These are phyloP conservation scores for Didymellaceae sp. DNA, from an alignment of 2,329 filamentous ascomycete genomes.

Conservation along the genomic window DNA sequence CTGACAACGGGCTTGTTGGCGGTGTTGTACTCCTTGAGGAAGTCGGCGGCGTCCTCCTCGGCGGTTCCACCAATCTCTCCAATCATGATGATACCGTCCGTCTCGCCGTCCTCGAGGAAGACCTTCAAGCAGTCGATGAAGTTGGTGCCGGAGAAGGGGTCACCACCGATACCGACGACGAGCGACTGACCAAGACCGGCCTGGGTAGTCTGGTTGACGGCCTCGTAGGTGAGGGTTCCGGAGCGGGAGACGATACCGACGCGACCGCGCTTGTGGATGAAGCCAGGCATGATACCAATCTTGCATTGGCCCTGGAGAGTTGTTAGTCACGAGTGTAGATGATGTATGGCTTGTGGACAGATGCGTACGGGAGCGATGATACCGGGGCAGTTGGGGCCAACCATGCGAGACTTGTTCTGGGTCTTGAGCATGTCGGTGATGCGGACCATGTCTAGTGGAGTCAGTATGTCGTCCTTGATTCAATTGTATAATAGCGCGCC, in stretches of 20 bases:
- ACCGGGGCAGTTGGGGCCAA: slow-evolving; percentile 97
- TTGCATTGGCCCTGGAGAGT: slow-evolving; percentile 86
- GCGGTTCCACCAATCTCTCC: slow-evolving; percentile 97
- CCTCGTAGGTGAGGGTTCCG: slow-evolving; percentile 98
- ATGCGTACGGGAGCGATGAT: slow-evolving; percentile 77
- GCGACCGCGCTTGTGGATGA: slow-evolving; percentile 99
- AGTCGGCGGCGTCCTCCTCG: slow-evolving; percentile 98
- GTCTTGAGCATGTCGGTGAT: slow-evolving; percentile 98
- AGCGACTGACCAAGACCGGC: slow-evolving; percentile 96
- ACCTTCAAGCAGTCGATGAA: slow-evolving; percentile 99
- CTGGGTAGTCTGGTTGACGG: slow-evolving; percentile 99
- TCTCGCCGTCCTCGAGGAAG: slow-evolving; percentile 94
- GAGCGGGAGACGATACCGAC: slow-evolving; percentile 98
- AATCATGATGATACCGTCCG: slow-evolving; percentile 99
- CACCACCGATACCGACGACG: slow-evolving; percentile 96
- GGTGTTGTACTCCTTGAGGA: slow-evolving; percentile 90
- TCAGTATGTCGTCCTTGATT: slow-evolving; percentile 23
- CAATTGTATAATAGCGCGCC: background rate
- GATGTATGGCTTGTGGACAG: background rate
- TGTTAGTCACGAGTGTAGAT: slow-evolving; percentile 22
- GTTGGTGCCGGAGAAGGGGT: slow-evolving; percentile 98
- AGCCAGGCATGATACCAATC: slow-evolving; percentile 99
- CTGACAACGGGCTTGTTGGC: slow-evolving; percentile 94
- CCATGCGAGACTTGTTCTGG: slow-evolving; percentile 94
- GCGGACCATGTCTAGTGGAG: slow-evolving; percentile 86